Evolutionary conservation across 2,329 filamentous ascomycete species (phyloP), one percentile per base, ranked within the genome.

Genomic region (Hypoxylon sp.): DNA sequence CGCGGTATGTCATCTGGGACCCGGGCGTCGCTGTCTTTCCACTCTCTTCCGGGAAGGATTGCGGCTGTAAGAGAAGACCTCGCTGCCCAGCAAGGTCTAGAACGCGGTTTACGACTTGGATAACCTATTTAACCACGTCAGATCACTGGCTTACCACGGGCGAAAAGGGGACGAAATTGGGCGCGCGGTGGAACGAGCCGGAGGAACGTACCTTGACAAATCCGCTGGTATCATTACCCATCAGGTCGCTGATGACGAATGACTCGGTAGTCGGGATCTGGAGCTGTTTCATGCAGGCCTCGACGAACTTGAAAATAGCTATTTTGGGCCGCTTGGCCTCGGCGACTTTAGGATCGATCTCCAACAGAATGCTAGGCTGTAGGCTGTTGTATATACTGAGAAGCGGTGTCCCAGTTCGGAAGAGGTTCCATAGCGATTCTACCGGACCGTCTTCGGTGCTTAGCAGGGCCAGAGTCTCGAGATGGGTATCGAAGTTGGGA

Each of bases 141-240:
- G 58, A 24, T 58, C 31, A 27, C 11, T 20, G 21, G 27, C 21
- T 41, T 17, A 20, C 26, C 18, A 18, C 18, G 31, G 20, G 38
- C 26, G 55, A 29, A 26, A 29, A 26, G 11, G 13, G 42, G n/a
- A 41, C 45, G 53, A 42, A 20, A 24, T 49, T 9, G 46, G 29
- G 41, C 49, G 31, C 18, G 51, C 15, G 38, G 11, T 6, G 38
- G 21, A 4, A 46, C 38, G 20, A 11, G 38, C 46, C 33, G 17
- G 33, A 41, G 56, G 23, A 27, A 72, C 77, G 60, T 72, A 92
- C 91, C 84, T 98, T 98, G 66, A 97, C 92, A 73, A 99, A 98
- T 2, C 95, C 95, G 40, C 92, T 97, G 1, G 95, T 99, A 75
- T 97, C 96, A 68, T 93, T 92, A 50, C 92, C 91, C 75, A 95